Base-by-base conservation (phyloP, 345 rosid genomes). In the Angophora floribunda region DNA sequence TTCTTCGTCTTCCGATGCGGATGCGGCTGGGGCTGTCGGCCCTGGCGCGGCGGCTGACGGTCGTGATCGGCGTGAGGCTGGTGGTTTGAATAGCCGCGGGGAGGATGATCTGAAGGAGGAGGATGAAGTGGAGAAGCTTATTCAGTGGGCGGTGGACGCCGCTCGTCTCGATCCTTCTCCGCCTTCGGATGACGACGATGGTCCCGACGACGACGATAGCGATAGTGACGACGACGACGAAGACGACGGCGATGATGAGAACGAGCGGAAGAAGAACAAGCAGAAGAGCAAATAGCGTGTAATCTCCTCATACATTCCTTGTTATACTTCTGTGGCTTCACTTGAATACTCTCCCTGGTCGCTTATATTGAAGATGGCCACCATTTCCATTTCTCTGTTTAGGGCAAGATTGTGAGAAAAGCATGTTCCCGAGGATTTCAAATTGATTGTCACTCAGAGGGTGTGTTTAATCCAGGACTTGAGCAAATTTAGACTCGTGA, bases 151-250 rank as follows among this genome's bases (percentile, higher is more conserved):
- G 59, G 91, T 88, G 67, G 98, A 97, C 86, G 96, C 98, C 52
- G 97, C 97, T 41, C 97, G 96, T 85, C 96, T 97, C 82, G 97
- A 97, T 87, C 97, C 96, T 36, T 95, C 97, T 92, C 95, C 98
- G 45, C 93, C 94, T 2, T 95, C 95, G 6, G 96, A 94, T 6
- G 96, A 93, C n/a, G 95, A 94, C 2, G 88, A 75, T 1, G 90
- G 87, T 15, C 86, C 89, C 16, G 89, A 87, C 15, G 70, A 85
- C 7, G 92, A 90, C 49, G 87, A 86, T 13, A 89, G 85, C 32
- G 91, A 88, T 3, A 87, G 53, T 13, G 90, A 89, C 7, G 89
- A 89, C 0, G 92, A 92, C 12, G 91, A 86, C 6, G 90, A 88
- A 6, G 89, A 70, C 51, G 52, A n/a, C 47, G 41, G 32, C 55